phyloP scores from a whole-genome alignment of 2,329 filamentous ascomycete genomes.

The Penicillium glabrum region DNA sequence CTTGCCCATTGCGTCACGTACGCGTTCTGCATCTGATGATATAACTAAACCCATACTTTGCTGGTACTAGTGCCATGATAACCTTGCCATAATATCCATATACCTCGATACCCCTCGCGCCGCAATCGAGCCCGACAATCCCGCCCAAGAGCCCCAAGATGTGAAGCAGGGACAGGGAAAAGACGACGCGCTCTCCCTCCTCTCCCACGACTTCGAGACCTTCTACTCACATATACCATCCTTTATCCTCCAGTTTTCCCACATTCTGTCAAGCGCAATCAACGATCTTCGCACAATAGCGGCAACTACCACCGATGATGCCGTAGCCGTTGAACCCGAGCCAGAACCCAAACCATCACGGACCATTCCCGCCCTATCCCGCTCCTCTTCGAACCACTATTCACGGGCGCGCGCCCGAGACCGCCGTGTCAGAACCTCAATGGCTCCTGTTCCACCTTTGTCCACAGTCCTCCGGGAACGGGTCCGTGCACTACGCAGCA shows the following conservation, averaged over 20 bases:
- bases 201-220: constrained; percentile 35
- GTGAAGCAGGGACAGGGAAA: neutral
- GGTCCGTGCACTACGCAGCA: constrained; percentile 27
- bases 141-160: constrained; percentile 7
- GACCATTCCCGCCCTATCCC: neutral
- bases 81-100: constrained; percentile 36
- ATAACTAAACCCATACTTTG: neutral
- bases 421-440: constrained; percentile 23
- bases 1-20: neutral
- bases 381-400: constrained; percentile 14
- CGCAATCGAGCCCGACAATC: constrained; percentile 19
- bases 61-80: constrained; percentile 32
- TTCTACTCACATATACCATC: constrained; percentile 34
- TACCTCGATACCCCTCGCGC: constrained; percentile 34
- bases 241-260: constrained; percentile 26
- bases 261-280: constrained; percentile 23
- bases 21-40: neutral
- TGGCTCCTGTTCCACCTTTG: constrained; percentile 21
- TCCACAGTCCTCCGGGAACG: constrained; percentile 30
- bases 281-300: constrained; percentile 27
- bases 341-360: neutral
- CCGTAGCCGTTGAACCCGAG: neutral
- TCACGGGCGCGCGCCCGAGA: constrained; percentile 21
- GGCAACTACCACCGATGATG: constrained; percentile 20
- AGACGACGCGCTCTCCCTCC: constrained; percentile 30